phyloP scores from a whole-genome alignment of 129 eudicot genomes.

The Flaveria linearis region DNA sequence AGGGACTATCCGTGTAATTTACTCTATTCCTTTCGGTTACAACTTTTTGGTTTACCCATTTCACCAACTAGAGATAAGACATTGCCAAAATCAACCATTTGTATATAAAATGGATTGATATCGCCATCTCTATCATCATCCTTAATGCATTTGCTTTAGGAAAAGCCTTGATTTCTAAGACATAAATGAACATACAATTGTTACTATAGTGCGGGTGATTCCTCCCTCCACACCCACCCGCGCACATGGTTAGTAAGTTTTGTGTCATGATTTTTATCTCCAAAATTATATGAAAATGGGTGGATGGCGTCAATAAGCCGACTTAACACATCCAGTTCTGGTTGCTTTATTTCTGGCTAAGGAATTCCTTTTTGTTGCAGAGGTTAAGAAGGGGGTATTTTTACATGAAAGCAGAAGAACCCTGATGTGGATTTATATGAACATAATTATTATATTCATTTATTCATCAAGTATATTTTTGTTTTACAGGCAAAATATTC shows the following conservation, averaged over 20 bases:
- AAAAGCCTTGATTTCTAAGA: too few relatives aligned
- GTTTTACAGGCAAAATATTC: conserved; percentile 44
- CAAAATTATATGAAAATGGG: too few relatives aligned
- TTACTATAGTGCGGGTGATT: too few relatives aligned
- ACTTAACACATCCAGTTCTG: too few relatives aligned
- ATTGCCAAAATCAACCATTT: background rate
- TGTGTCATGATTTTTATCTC: too few relatives aligned
- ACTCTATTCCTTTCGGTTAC: background rate
- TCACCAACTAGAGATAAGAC: background rate
- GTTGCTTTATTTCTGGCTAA: background rate
- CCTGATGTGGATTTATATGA: conserved; percentile 55
- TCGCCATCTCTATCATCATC: background rate
- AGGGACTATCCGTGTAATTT: too few relatives aligned
- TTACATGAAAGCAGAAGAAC: conserved; percentile 72
- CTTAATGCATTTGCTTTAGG: too few relatives aligned
- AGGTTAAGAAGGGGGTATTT: conserved; percentile 66
- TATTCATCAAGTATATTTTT: conserved; percentile 35
- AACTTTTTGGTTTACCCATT: background rate
- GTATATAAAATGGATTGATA: background rate
- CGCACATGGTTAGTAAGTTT: too few relatives aligned
- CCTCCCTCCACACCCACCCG: too few relatives aligned
- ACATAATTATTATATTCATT: conserved; percentile 34
- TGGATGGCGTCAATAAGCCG: too few relatives aligned
- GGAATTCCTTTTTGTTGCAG: conserved; percentile 42
- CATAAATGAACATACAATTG: too few relatives aligned